phyloP scores from a whole-genome alignment of 164 flowering plant genomes.

The Buxus sempervirens region DNA sequence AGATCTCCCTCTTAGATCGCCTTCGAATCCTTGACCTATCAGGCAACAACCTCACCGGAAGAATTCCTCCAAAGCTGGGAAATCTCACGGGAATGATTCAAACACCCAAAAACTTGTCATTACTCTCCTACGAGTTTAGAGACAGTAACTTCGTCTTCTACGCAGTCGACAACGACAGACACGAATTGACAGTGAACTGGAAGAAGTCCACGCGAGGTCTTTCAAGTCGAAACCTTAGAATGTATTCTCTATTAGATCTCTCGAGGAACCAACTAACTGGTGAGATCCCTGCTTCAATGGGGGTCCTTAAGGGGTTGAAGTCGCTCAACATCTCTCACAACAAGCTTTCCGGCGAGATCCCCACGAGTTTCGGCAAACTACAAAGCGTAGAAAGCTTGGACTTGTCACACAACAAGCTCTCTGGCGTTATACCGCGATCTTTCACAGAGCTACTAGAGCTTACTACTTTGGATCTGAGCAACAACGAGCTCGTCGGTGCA shows the following conservation, averaged over 20 bases:
- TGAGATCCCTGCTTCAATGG: constrained; percentile 40
- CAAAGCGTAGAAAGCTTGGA: constrained; percentile 43
- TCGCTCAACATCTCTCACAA: constrained; percentile 42
- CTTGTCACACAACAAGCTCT: constrained; percentile 40
- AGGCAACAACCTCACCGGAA: constrained; percentile 32
- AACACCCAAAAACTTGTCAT: constrained; percentile 19
- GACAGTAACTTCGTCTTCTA: no score
- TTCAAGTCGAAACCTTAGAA: constrained; percentile 25
- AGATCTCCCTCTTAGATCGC: constrained; percentile 25
- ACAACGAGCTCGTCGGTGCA: constrained; percentile 33
- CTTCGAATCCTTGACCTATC: constrained; percentile 51
- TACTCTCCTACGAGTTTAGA: constrained; percentile 23
- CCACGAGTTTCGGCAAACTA: constrained; percentile 35
- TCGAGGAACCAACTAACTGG: constrained; percentile 41
- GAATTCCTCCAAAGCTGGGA: constrained; percentile 32
- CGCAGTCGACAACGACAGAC: no score
- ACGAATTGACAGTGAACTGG: constrained; percentile 47
- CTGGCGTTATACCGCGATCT: constrained; percentile 40
- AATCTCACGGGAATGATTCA: constrained; percentile 36
- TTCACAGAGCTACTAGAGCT: constrained; percentile 31
- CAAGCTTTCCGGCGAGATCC: constrained; percentile 36
- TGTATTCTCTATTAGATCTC: constrained; percentile 47
- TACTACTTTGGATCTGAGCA: constrained; percentile 33
- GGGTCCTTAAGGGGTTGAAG: constrained; percentile 38
- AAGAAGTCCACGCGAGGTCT: constrained; percentile 42